Base-by-base conservation (phyloP, 768 basidiomycete genomes). In the Daedalea quercina region DNA sequence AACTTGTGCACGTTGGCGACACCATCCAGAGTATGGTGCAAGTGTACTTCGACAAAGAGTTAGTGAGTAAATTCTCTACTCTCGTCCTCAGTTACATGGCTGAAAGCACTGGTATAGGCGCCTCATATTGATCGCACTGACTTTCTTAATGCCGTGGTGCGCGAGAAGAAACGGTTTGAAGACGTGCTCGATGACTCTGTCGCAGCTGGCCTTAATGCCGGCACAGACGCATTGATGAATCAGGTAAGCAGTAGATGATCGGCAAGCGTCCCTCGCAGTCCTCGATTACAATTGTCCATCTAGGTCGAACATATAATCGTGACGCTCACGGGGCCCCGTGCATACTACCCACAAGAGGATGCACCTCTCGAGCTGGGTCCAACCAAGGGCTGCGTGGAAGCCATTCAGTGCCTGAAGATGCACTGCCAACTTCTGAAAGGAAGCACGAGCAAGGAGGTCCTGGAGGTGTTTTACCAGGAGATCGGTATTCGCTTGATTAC, bases 401-500 rank as follows among this genome's bases (percentile, higher is more conserved):
- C 92, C 1, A 92, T 97, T 58, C 79, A 77, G 53, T 96, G 92
- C 63, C 73, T 99, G 25, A 84, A 92, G 65, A 83, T 78, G 72
- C 96, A 99, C 67, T 95, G 94, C 64, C 87, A 86, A 58, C 75
- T 98, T 45, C 70, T 99, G 47, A 88, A 87, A 57, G 95, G 94
- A 0, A 96, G 90, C 57, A 95, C 95, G 45, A 94, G 87, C 64
- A 89, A 91, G 66, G 95, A 98, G 60, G 94, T 98, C 2, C 71
- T 99, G 31, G 96, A 98, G 64, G 95, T 99, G 3, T 98, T 99
- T 68, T 92, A 97, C 66, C 90, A 94, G 69, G 96, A 99, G 69
- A 89, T 99, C 44, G 95, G 95, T 4, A 85, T 96, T 53, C 83
- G 96, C 34, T 56, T 70, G 33, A 67, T 67, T 24, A 60, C 57